phyloP scores from a whole-genome alignment of 805 yeast genomes.

The Candida chauliodis region DNA sequence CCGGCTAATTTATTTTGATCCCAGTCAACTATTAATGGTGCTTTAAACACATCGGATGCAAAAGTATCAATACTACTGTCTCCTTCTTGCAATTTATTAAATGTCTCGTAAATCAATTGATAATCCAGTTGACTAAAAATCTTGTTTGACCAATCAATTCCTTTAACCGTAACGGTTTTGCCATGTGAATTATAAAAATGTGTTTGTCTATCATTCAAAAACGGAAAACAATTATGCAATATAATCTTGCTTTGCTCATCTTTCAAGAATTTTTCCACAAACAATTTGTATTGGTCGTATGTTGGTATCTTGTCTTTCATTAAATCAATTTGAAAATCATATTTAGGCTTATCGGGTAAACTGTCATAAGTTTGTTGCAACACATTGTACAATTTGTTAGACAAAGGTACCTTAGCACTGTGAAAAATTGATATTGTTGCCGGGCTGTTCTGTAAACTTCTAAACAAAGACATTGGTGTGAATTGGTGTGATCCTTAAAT shows the following conservation, averaged over 20 bases:
- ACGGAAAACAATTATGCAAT: constrained; percentile 34
- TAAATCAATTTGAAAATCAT: constrained; percentile 33
- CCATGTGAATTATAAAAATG: constrained; percentile 12
- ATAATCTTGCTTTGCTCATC: constrained; percentile 21
- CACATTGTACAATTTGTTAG: constrained; percentile 25
- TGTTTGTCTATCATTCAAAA: constrained; percentile 25
- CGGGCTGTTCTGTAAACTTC: constrained; percentile 39
- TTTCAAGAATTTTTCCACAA: constrained; percentile 24
- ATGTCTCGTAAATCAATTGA: constrained; percentile 35
- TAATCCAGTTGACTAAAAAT: constrained; percentile 38
- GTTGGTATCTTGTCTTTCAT: constrained; percentile 40
- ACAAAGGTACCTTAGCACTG: constrained; percentile 31
- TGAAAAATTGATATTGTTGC: constrained; percentile 41
- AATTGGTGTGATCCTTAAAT: too few relatives aligned
- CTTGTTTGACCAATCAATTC: constrained; percentile 20
- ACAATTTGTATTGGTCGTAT: constrained; percentile 33
- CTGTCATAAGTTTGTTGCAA: constrained; percentile 29
- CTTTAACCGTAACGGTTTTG: constrained; percentile 16
- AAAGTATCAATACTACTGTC: constrained; percentile 22
- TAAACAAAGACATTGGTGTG: constrained; percentile 35
- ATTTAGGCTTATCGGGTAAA: constrained; percentile 5
- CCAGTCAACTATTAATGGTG: constrained; percentile 46
- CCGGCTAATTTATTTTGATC: constrained; percentile 40
- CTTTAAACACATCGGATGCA: constrained; percentile 32
- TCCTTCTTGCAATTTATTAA: constrained; percentile 21